Base-by-base conservation (phyloP, 371 early-diverging fungal genomes). In the Lichtheimia ramosa region DNA sequence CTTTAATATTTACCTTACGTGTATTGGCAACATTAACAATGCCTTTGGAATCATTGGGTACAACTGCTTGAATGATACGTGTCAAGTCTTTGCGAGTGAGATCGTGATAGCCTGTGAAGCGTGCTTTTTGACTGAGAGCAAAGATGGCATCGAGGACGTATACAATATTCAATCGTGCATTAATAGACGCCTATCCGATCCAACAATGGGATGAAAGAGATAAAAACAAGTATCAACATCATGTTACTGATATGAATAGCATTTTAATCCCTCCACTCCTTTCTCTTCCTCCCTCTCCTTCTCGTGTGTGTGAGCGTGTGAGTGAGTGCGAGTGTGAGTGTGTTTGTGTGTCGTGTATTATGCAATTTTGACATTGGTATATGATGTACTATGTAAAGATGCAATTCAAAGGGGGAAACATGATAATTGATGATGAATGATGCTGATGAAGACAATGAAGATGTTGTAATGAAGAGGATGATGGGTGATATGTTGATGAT, bases 61-160 rank as follows among this genome's bases (percentile, higher is more conserved):
- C 82, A 5, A 88, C 87, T 0, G 75, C 75, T 18, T 77, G 70
- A 15, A 92, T 70, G 13, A 90, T 81, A 13, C 70, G 73, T 2
- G 72, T 62, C 7, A 90, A 63, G 63, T 87, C 87, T 34, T 66
- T 73, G 24, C 73, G 78, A 24, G 91, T 74, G 41, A 89, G 75
- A 1, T 86, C 85, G 5, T 72, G 66, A 71, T 90, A 92, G 5
- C 81, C 79, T 7, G 74, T 59, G 43, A 81, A 83, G 34, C 78
- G 75, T 25, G 77, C 65, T 51, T 83, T 83, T 54, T 73, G 70
- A 56, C 86, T 79, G 28, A 80, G 75, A 7, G 79, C 75, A 50
- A 87, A 85, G 34, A 92, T 83, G 41, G 88, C 81, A 66, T 92
- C 90, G 49, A 92, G 65, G 2, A 89, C 85, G 62, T 88, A 88